Conservation (phyloP, 306 rosid genomes). For the Chamaecrista fasciculata region DNA sequence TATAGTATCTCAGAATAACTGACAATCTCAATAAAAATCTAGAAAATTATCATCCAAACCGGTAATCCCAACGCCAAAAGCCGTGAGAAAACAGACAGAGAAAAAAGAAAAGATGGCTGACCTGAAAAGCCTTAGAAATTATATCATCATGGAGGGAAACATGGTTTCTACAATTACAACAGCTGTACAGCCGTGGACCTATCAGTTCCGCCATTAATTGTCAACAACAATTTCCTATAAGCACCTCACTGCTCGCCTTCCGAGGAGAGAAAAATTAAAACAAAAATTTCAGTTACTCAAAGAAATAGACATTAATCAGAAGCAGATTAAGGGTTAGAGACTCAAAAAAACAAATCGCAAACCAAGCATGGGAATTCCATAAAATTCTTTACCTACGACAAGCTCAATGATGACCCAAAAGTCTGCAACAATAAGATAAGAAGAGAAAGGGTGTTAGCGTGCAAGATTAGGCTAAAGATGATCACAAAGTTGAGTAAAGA, state of each 20-base stretch:
- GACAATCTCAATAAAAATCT: background rate
- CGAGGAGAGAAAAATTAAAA: constrained; percentile 1
- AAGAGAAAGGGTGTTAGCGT: constrained; percentile 48
- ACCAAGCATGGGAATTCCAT: background rate
- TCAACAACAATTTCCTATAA: constrained; percentile 28
- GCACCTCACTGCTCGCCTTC: constrained; percentile 36
- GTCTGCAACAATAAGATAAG: constrained; percentile 49
- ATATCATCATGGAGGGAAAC: constrained; percentile 95
- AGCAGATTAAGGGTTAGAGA: background rate
- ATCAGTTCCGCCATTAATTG: constrained; percentile 75
- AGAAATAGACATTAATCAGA: constrained; percentile 20
- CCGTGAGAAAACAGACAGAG: background rate
- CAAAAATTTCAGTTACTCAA: constrained; percentile 1
- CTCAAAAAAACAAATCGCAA: background rate
- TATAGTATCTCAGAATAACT: constrained; percentile 14
- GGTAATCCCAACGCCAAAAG: constrained; percentile 15
- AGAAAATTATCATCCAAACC: background rate
- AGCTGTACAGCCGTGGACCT: constrained; percentile 92
- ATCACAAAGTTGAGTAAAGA: constrained; percentile 38
- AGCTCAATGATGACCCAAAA: constrained; percentile 42
- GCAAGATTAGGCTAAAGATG: constrained; percentile 38
- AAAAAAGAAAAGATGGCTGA: constrained; percentile 27
- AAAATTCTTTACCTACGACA: constrained; percentile 46
- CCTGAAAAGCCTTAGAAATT: constrained; percentile 97
- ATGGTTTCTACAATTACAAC: constrained; percentile 93